Percentiles rank a stretch among this genome's conserved stretches.
Conservation (phyloP, 257 asterid species). For the Nicotiana paniculata region DNA sequence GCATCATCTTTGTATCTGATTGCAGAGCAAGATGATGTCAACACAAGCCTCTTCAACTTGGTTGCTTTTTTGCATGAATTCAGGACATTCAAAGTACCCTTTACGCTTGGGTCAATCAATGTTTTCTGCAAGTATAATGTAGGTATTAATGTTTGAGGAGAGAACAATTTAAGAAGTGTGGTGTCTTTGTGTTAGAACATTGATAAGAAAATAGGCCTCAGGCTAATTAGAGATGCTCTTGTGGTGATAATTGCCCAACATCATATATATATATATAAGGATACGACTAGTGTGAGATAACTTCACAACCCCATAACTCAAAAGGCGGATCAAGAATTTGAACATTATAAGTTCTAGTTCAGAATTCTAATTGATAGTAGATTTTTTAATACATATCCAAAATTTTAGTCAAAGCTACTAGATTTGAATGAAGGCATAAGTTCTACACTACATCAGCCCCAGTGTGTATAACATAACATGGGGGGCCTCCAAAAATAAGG, state of each 20-base stretch:
- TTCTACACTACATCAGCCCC: too few species aligned
- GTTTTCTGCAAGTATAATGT: slow-evolving; percentile 43
- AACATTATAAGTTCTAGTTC: too few species aligned
- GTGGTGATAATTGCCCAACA: background rate
- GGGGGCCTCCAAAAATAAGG: too few species aligned
- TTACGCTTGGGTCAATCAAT: slow-evolving; percentile 69
- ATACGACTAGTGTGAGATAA: background rate
- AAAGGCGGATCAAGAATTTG: too few species aligned
- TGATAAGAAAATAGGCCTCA: background rate
- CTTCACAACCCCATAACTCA: too few species aligned
- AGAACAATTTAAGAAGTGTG: background rate
- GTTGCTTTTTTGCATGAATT: slow-evolving; percentile 65
- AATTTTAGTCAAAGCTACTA: too few species aligned
- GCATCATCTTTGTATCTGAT: slow-evolving; percentile 70
- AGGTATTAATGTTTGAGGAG: background rate
- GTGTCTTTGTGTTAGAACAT: background rate
- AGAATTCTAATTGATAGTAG: too few species aligned
- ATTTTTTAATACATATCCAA: too few species aligned
- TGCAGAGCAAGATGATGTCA: slow-evolving; percentile 90
- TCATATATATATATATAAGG: background rate
- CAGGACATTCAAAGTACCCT: slow-evolving; percentile 81
- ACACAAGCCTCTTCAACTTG: slow-evolving; percentile 65
- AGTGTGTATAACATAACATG: too few species aligned
- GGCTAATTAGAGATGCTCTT: background rate
- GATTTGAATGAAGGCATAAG: too few species aligned